phyloP scores from a whole-genome alignment of 176 grass and related monocot genomes.

The Eleusine indica region DNA sequence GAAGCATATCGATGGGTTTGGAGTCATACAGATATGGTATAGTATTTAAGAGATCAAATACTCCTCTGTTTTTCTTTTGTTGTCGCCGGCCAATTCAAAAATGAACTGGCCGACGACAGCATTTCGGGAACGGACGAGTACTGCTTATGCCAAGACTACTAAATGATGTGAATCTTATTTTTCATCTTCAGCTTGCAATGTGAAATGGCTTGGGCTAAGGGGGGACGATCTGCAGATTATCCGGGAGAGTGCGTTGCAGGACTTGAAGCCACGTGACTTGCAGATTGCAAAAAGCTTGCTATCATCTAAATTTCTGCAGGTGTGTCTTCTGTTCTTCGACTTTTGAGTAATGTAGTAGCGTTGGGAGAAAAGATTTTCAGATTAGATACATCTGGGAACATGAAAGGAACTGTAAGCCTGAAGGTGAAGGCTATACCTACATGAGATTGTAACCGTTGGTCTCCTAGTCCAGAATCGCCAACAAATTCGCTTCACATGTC shows the following conservation, averaged over 20 bases:
- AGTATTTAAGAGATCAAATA: constrained; percentile 18
- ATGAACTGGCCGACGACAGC: no score
- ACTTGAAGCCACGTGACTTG: constrained; percentile 70
- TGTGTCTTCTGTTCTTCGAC: constrained; percentile 38
- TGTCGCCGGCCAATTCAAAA: no score
- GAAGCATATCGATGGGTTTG: constrained; percentile 88
- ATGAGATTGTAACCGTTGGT: not conserved
- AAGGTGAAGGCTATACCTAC: not conserved
- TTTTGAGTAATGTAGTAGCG: constrained; percentile 3
- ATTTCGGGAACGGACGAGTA: no score
- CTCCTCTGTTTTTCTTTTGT: no score
- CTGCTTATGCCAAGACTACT: not conserved
- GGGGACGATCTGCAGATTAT: constrained; percentile 80
- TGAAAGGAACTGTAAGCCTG: not conserved
- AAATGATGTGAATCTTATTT: not conserved
- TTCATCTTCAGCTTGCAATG: constrained; percentile 85
- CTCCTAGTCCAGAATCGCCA: not conserved
- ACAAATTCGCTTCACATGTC: not conserved
- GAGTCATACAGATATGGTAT: constrained; percentile 96
- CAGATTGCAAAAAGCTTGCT: constrained; percentile 86
- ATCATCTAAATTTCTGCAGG: constrained; percentile 76
- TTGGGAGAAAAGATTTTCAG: not conserved
- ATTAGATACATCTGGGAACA: not conserved
- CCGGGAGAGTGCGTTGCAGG: constrained; percentile 59
- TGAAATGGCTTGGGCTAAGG: constrained; percentile 94